Evolutionary conservation across 768 basidiomycete genomes (phyloP), one percentile per base, ranked within the genome.

Genomic region (Auriculariales sp.): DNA sequence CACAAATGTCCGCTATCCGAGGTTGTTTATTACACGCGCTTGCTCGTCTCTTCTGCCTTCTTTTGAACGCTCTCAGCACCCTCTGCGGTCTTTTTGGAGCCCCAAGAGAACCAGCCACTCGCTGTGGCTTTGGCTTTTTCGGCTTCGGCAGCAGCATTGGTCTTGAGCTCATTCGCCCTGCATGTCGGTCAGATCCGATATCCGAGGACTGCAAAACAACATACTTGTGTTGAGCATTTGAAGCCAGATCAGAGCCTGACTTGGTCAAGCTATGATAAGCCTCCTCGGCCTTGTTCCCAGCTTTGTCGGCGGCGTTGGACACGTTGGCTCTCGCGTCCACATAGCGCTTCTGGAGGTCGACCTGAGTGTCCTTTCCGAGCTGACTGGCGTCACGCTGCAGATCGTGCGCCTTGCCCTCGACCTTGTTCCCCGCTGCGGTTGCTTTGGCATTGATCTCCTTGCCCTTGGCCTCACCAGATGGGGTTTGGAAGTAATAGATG

Each of bases 391-490:
- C 39, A 15, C 39, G 39, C 14, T 19, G 39, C 19, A 44, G 22
- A 19, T 44, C 39, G 22, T 44, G 39, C 39, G 39, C 39, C 39
- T 44, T 44, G 39, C 39, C 39, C 39, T 44, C 39, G n/a, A n/a
- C n/a, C n/a, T n/a, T n/a, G n/a, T n/a, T n/a, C n/a, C n/a, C n/a
- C n/a, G n/a, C n/a, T n/a, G n/a, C n/a, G n/a, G n/a, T n/a, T 19
- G 22, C 39, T 25, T 44, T 44, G 12, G 22, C 22, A 19, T 44
- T 25, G 39, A 44, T 12, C 39, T 44, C 22, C 14, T 19, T 12
- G 19, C 39, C 39, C 39, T 44, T 44, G 19, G 39, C 39, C 39
- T 44, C 39, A 25, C 22, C 39, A 5, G 39, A 25, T 25, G 39
- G 27, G 22, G 22, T 19, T 25, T 19, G 22, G 22, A 22, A 44